Evolutionary conservation across 164 flowering plant genomes (phyloP), one percentile per base, ranked within the genome.

Genomic region (Platanus orientalis): DNA sequence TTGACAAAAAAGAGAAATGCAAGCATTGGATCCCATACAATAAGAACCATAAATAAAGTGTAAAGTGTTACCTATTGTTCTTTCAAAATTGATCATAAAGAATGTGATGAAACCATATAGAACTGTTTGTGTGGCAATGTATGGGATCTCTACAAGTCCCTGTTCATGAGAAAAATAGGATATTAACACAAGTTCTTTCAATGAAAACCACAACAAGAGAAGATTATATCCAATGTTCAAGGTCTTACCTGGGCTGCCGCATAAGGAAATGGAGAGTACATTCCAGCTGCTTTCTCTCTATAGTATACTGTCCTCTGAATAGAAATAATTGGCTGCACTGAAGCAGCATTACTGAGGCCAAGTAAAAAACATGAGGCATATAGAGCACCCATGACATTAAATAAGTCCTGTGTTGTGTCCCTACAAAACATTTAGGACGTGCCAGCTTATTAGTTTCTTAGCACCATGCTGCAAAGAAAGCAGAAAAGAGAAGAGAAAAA

Each of bases 61-160:
- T 19, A 50, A 61, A 29, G 34, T 29, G 73, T 78, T 79, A 92
- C 97, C 70, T 29, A 68, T 49, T 49, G 85, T 82, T 74, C 84
- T 81, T 68, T 88, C 88, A 52, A 86, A 92, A 63, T 77, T 66
- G 39, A 90, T 73, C 94, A 85, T 92, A 77, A 82, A 84, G 76
- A 78, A 92, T 28, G 98, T 88, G 73, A 90, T 90, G 76, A 83
- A 13, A 5, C 80, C 81, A 71, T 68, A 92, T 21, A 88, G 0
- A 54, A 90, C 64, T 54, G 98, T 83, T 71, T 92, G 98, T 39
- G 64, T 19, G 14, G 62, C 32, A 49, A 90, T 78, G 71, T 92
- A 92, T 7, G 98, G 98, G 25, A 92, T 68, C 81, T 93, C 98
- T 71, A 90, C 83, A 64, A 93, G 76, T 24, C 92, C 97, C 96